These are phyloP conservation scores for Annona cherimola DNA, from an alignment of 164 flowering plant genomes.

Conservation along the genomic window DNA sequence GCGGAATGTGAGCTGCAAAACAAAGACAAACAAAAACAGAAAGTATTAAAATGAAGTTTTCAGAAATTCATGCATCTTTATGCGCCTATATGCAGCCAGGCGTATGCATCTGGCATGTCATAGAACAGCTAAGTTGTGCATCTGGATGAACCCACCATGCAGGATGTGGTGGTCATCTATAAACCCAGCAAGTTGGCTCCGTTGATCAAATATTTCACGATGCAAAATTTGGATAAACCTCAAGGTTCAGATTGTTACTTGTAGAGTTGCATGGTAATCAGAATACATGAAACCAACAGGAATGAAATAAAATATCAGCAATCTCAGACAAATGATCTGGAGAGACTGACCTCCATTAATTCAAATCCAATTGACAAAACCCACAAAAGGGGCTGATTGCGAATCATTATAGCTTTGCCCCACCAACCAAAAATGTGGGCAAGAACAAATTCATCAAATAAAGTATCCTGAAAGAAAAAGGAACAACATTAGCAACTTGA, in stretches of 20 bases:
- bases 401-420: slow-evolving; percentile 99
- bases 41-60: slow-evolving; percentile 3
- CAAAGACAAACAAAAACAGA: background rate
- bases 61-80: background rate
- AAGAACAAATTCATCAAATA: slow-evolving; percentile 92
- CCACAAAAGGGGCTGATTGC: slow-evolving; percentile 99
- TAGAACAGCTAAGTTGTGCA: background rate
- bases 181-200: too few relatives aligned
- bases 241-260: background rate
- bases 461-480: slow-evolving; percentile 61
- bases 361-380: slow-evolving; percentile 94
- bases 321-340: background rate
- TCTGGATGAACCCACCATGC: background rate
- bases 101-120: background rate
- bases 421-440: slow-evolving; percentile 99
- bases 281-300: background rate
- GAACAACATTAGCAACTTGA: slow-evolving; percentile 17
- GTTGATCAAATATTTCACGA: background rate
- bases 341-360: slow-evolving; percentile 79
- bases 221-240: background rate
- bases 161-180: background rate
- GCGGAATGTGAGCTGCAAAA: slow-evolving; percentile 86
- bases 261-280: background rate
- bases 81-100: background rate
- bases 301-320: background rate